Percentiles rank a stretch among this genome's conserved stretches.
These are phyloP conservation scores for Gymnopus androsaceus DNA, from an alignment of 1,284 basidiomycete species.

Conservation along the genomic window DNA sequence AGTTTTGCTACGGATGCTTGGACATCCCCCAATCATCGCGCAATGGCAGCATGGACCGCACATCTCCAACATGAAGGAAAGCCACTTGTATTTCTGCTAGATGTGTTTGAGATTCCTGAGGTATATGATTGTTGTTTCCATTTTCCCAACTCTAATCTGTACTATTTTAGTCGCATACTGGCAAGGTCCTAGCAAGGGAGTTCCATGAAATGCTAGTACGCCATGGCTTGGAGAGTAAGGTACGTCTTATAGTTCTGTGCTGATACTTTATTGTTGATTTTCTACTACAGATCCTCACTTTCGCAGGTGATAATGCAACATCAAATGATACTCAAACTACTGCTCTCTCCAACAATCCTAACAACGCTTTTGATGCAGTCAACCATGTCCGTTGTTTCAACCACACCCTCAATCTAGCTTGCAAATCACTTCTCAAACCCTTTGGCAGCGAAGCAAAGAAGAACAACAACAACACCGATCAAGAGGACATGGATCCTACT, in stretches of 20 bases:
- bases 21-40: too few species aligned
- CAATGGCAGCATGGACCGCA: background rate
- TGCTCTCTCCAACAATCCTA: background rate
- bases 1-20: constrained; percentile 2
- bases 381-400: constrained; percentile 19
- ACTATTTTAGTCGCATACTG: constrained; percentile 10
- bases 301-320: constrained; percentile 12
- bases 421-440: constrained; percentile 14
- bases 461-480: too few species aligned
- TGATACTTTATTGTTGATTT: background rate
- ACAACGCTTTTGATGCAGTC: constrained; percentile 4
- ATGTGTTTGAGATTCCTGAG: constrained; percentile 4
- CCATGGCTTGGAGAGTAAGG: constrained; percentile 6
- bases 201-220: background rate
- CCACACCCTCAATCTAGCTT: too few species aligned
- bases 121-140: background rate
- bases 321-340: too few species aligned
- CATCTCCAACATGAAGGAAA: background rate
- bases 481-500: too few species aligned
- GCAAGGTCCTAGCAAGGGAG: background rate
- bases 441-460: too few species aligned
- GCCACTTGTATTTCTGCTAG: constrained; percentile 6
- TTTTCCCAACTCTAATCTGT: background rate
- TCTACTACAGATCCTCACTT: constrained; percentile 9
- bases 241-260: background rate